Evolutionary conservation across 202 grass and related monocot species (phyloP), one percentile per base, ranked within the genome.

Genomic region (Zoysia matrella): DNA sequence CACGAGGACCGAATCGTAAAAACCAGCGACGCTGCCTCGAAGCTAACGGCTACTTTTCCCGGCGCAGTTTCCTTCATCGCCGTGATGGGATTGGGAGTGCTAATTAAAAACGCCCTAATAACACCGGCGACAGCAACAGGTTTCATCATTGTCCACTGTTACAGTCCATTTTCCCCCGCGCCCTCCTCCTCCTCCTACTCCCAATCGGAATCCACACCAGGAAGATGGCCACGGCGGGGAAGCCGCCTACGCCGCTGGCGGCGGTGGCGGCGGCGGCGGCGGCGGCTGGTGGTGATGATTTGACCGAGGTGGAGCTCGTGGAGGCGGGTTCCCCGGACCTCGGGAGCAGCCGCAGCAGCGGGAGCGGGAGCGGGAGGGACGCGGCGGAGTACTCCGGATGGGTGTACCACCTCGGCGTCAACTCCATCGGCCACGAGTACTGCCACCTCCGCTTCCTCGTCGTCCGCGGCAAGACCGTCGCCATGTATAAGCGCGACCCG

Each of bases 401-500:
- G 90, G 92, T 93, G 53, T 98, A 91, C 61, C 95, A 98, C 87
- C 65, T 98, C 40, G 95, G 95, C 58, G 88, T 98, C 9, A 98
- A 98, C 83, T 86, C 90, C 77, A 86, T 98, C 84, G 92, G 90
- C 11, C 88, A 78, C 79, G 90, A 93, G 90, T 98, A 95, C 80
- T 91, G 92, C 85, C 90, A 95, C 75, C 92, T 98, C 81, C 92
- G 95, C 13, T 98, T 91, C 72, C 95, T 98, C 74, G 46, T 90
- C 60, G 82, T 98, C 65, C 84, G 86, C 66, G 95, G 92, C 60
- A 93, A 81, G 57, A 69, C 49, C 68, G 79, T 98, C 73, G 73
- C 85, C 82, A 98, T 98, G 95, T 98, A 95, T 76, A 98, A 98
- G 92, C 89, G 92, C 65, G 90, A 98, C 40, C 92, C 90, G 14